Evolutionary conservation across 2,329 filamentous ascomycete genomes (phyloP), one percentile per base, ranked within the genome.

Genomic region (Metarhizium robertsii): DNA sequence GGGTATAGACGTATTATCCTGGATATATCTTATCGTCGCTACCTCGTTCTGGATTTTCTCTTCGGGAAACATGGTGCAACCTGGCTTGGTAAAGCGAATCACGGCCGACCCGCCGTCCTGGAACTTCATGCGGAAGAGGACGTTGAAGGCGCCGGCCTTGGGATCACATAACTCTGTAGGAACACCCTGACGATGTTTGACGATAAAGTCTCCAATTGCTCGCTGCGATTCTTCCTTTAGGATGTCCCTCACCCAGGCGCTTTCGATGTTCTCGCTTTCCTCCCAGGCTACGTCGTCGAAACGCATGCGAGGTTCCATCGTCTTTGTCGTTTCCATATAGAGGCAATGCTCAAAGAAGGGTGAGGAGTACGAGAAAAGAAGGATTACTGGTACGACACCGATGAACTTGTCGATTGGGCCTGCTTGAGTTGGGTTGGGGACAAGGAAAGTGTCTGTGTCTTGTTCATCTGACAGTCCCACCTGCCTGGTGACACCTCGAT

Each of bases 31-130:
- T 6, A 59, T 58, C 4, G 43, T 34, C 18, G 59, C 59, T 11
- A 60, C 55, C 49, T 60, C 59, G 18, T 55, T 57, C 5, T 40
- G 54, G 1, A 60, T 47, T 52, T 58, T 59, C 42, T 60, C 54
- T 20, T 59, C 54, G 16, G 57, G 57, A 14, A 60, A 58, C 53
- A 54, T 57, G 5, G 56, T 48, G 25, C 32, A 51, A 6, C 54
- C 54, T 2, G 59, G 54, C 18, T 55, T 53, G 3, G 54, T 38
- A 32, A 61, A 58, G 14, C 56, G 53, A 2, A 56, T 56, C 13
- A 58, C 34, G 49, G 45, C 54, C 2, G 49, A 58, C 32, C 43
- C 36, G 14, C 49, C 57, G 32, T 56, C 57, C 11, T 43, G 50
- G 18, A 54, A 58, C 30, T 58, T 51, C 40, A 58, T 58, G 51